These are phyloP conservation scores for Alternaria burnsii DNA, from an alignment of 2,329 filamentous ascomycete genomes.

Conservation along the genomic window DNA sequence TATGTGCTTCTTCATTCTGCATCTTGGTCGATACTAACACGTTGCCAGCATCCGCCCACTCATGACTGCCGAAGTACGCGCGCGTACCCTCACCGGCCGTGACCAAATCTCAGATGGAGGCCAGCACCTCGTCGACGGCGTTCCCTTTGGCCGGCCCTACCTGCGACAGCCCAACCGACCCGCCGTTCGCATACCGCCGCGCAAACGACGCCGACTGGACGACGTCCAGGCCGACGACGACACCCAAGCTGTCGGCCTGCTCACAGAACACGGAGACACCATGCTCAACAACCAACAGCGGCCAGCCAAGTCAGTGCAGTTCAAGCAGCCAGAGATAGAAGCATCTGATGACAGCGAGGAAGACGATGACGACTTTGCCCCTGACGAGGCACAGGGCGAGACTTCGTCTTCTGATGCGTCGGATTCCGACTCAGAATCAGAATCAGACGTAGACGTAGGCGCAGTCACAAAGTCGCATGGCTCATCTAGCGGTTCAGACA, in stretches of 20 bases:
- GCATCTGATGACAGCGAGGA: conserved; percentile 24
- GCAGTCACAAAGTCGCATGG: background rate
- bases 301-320: conserved; percentile 34
- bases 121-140: conserved; percentile 82
- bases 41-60: conserved; percentile 76
- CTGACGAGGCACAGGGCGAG: conserved; percentile 24
- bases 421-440: conserved; percentile 31
- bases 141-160: conserved; percentile 81
- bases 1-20: conserved; percentile 54
- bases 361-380: conserved; percentile 42
- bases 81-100: conserved; percentile 76
- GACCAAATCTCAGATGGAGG: conserved; percentile 83
- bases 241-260: conserved; percentile 18
- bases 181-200: conserved; percentile 73
- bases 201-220: conserved; percentile 66
- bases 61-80: conserved; percentile 75
- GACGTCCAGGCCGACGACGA: conserved; percentile 38
- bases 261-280: conserved; percentile 20
- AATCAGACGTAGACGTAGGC: conserved; percentile 19
- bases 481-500: conserved; percentile 36
- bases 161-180: conserved; percentile 70
- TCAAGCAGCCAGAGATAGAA: conserved; percentile 24
- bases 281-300: background rate
- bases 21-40: conserved; percentile 7
- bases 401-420: conserved; percentile 23